Evolutionary conservation across 2,329 filamentous ascomycete genomes (phyloP).

Genomic region (Fusarium stilboides): DNA sequence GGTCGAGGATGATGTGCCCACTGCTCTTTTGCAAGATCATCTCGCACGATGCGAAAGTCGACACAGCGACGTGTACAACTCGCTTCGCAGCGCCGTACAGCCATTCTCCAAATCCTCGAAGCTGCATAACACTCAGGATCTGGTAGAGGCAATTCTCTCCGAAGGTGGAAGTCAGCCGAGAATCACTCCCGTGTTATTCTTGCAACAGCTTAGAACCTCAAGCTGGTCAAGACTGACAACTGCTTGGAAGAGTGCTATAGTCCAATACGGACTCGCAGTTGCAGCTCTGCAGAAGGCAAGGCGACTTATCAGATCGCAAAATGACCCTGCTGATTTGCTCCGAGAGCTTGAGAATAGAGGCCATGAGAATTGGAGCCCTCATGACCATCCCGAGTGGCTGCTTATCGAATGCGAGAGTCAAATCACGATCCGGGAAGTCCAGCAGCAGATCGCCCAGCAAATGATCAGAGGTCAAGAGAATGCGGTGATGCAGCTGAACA

Average conservation of each 20-base stretch:
- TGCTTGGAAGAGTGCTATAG: conserved; percentile 56
- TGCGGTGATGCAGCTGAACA: conserved; percentile 76
- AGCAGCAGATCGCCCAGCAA: conserved; percentile 69
- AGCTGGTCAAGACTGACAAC: conserved; percentile 49
- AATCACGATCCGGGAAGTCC: conserved; percentile 72
- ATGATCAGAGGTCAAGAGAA: conserved; percentile 69
- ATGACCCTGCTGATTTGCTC: conserved; percentile 53
- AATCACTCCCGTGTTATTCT: conserved; percentile 53
- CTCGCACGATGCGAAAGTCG: no score
- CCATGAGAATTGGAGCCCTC: conserved; percentile 69
- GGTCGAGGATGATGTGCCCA: not conserved
- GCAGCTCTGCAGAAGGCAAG: conserved; percentile 59
- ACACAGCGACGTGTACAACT: no score
- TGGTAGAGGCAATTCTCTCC: not conserved
- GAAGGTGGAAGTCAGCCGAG: conserved; percentile 43
- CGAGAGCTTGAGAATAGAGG: conserved; percentile 66
- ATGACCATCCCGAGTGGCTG: conserved; percentile 70
- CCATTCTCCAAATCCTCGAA: no score
- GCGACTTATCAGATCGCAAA: conserved; percentile 54
- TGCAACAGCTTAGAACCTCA: conserved; percentile 52
- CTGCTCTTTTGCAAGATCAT: no score
- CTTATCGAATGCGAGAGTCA: conserved; percentile 76
- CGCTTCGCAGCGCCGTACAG: not conserved
- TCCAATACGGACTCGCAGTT: conserved; percentile 59
- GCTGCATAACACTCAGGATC: no score